phyloP scores from a whole-genome alignment of 306 rosid genomes.

The Prinsepia uniflora region DNA sequence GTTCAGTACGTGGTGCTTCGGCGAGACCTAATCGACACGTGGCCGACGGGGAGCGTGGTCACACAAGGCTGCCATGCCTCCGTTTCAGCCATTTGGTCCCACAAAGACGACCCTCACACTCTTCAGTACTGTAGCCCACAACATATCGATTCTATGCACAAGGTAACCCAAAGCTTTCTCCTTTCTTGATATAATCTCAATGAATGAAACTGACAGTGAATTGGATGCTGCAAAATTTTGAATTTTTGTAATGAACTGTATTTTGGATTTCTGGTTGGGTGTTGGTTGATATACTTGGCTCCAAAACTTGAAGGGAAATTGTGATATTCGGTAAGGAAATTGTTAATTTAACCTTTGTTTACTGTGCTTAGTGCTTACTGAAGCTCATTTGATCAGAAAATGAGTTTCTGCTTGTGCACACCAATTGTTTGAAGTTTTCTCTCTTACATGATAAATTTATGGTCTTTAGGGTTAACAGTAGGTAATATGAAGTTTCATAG shows the following conservation, averaged over 20 bases:
- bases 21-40: constrained; percentile 77
- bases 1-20: constrained; percentile 93
- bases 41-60: constrained; percentile 86
- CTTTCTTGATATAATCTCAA: not conserved
- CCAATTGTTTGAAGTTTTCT: not conserved
- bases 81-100: constrained; percentile 70
- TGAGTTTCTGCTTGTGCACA: not conserved
- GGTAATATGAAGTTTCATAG: not conserved
- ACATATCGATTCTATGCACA: constrained; percentile 76
- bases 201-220: not conserved
- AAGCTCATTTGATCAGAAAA: too few species aligned
- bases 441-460: not conserved
- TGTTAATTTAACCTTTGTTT: not conserved
- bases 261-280: not conserved
- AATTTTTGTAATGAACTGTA: not conserved
- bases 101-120: constrained; percentile 61
- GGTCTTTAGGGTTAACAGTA: not conserved
- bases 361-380: not conserved
- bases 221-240: not conserved
- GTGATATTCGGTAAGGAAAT: not conserved
- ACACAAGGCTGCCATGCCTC: constrained; percentile 94
- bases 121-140: constrained; percentile 61
- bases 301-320: not conserved
- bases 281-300: not conserved
- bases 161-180: constrained; percentile 31